Conservation (phyloP, 805 yeast species). For the Metschnikowia amazonensis region DNA sequence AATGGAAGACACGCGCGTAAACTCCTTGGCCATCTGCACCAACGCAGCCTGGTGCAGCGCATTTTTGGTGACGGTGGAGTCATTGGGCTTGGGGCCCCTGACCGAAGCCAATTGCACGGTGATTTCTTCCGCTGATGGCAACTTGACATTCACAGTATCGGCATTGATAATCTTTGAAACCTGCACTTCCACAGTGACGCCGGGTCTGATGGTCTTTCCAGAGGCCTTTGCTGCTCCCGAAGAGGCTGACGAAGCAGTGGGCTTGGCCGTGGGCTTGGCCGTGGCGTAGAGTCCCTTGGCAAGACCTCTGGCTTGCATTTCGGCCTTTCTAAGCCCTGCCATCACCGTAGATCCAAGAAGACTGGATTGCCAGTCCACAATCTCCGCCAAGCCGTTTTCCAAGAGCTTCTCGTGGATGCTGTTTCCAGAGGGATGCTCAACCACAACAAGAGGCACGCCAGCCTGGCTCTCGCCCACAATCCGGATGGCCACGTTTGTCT, state of each 20-base stretch:
- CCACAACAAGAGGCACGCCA: conserved; percentile 57
- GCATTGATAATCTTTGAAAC: conserved; percentile 62
- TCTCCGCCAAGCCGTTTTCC: conserved; percentile 66
- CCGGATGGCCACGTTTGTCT: conserved; percentile 47
- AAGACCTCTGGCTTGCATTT: conserved; percentile 55
- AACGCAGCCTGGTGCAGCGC: conserved; percentile 44
- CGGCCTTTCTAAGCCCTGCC: conserved; percentile 60
- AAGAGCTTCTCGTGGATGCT: conserved; percentile 66
- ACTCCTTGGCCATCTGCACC: conserved; percentile 68
- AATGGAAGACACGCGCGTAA: conserved; percentile 60
- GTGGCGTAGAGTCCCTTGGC: conserved; percentile 50
- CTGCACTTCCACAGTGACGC: conserved; percentile 48
- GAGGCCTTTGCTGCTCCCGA: conserved; percentile 9
- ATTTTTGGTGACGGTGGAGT: conserved; percentile 42
- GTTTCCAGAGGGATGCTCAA: conserved; percentile 71
- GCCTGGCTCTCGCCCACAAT: conserved; percentile 58
- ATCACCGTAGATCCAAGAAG: conserved; percentile 63
- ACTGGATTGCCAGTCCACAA: conserved; percentile 76
- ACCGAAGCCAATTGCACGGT: conserved; percentile 75
- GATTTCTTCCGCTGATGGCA: conserved; percentile 47
- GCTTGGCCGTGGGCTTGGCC: conserved; percentile 10
- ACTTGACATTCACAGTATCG: conserved; percentile 59
- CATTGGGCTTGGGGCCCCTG: conserved; percentile 68
- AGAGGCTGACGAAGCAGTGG: not conserved
- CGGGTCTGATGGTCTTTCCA: conserved; percentile 33